Percentiles rank a stretch among this genome's conserved stretches.
Conservation (phyloP, 2,329 filamentous ascomycete species). For the Allantophomopsis lycopodina region DNA sequence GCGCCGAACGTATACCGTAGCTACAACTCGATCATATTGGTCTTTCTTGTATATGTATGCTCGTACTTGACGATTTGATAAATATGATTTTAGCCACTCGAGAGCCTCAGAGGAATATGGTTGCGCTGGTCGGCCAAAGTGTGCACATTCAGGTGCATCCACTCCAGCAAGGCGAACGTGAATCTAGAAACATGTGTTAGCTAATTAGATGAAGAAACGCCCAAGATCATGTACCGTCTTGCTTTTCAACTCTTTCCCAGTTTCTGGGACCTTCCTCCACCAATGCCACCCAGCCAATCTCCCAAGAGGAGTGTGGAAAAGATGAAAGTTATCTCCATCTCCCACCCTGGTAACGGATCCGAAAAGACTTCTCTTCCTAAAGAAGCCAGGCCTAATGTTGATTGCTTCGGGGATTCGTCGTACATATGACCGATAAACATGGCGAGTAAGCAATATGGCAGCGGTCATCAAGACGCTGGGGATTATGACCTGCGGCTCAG, state of each 20-base stretch:
- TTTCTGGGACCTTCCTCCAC: slow-evolving; percentile 58
- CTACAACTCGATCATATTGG: slow-evolving; percentile 86
- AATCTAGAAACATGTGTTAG: slow-evolving; percentile 38
- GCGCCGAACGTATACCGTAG: slow-evolving; percentile 63
- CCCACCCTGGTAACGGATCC: slow-evolving; percentile 87
- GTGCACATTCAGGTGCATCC: slow-evolving; percentile 83
- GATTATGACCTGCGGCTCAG: slow-evolving; percentile 37
- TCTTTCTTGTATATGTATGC: slow-evolving; percentile 75
- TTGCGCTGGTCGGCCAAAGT: slow-evolving; percentile 83
- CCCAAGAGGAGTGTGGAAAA: slow-evolving; percentile 93
- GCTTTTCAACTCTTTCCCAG: slow-evolving; percentile 55
- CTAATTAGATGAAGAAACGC: background rate
- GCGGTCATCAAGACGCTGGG: slow-evolving; percentile 39
- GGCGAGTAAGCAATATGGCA: slow-evolving; percentile 36
- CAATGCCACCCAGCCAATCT: slow-evolving; percentile 83
- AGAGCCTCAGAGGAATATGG: slow-evolving; percentile 73
- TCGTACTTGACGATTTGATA: slow-evolving; percentile 61
- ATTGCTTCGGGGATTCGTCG: slow-evolving; percentile 69
- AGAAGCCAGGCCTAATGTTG: slow-evolving; percentile 62
- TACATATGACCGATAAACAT: slow-evolving; percentile 62
- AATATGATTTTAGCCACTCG: slow-evolving; percentile 61
- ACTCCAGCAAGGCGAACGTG: slow-evolving; percentile 81
- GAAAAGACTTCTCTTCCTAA: slow-evolving; percentile 63
- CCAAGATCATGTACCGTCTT: slow-evolving; percentile 47
- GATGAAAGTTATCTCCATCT: slow-evolving; percentile 88